Evolutionary conservation across 2,329 filamentous ascomycete genomes (phyloP).

Genomic region (Sclerotinia trifoliorum): DNA sequence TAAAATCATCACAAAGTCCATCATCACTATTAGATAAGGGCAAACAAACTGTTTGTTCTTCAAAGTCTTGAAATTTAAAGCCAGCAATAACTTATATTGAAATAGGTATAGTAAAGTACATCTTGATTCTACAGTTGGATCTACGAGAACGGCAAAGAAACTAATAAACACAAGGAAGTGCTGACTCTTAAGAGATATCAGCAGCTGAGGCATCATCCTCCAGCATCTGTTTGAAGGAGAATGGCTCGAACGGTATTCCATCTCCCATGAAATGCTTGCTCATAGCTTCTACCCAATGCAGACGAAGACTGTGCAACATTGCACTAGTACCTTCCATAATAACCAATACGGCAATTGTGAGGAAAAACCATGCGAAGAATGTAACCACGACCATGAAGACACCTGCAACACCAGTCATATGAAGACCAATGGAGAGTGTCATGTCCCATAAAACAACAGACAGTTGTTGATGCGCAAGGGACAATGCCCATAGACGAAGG

Average conservation of each 20-base stretch:
- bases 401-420: constrained; percentile 62
- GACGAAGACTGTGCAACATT: constrained; percentile 87
- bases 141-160: constrained; percentile 27
- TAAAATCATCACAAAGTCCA: background rate
- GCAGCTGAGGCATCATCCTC: constrained; percentile 73
- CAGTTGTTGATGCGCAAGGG: constrained; percentile 95
- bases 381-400: constrained; percentile 77
- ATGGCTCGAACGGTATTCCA: constrained; percentile 82
- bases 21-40: background rate
- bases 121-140: constrained; percentile 35
- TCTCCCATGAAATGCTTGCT: constrained; percentile 95
- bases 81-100: background rate
- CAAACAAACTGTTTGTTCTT: background rate
- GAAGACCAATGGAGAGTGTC: constrained; percentile 80
- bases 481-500: constrained; percentile 95
- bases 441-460: constrained; percentile 95
- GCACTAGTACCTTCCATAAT: constrained; percentile 96
- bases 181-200: constrained; percentile 44
- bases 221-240: constrained; percentile 79
- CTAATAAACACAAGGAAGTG: constrained; percentile 21
- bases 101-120: constrained; percentile 22
- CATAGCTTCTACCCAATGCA: constrained; percentile 98
- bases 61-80: background rate
- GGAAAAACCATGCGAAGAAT: constrained; percentile 87
- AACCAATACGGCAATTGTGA: constrained; percentile 77